Base-by-base conservation (phyloP, 805 yeast species). In the Yamadazyma insecticola region DNA sequence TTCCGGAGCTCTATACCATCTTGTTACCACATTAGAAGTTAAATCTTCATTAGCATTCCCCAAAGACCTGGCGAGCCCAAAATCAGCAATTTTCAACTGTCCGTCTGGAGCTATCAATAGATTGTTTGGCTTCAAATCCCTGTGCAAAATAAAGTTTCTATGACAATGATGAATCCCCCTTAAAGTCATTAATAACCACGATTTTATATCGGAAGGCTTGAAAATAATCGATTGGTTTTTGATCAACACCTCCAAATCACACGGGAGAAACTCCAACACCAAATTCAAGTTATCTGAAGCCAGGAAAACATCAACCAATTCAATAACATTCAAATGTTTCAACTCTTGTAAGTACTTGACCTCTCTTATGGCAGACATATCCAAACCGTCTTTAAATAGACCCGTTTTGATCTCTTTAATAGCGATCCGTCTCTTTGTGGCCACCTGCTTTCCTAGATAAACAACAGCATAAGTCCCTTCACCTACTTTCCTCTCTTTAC, bases 401-500 rank as follows among this genome's bases (percentile, higher is more conserved):
- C 95, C 94, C 0, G 95, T 82, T 50, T 92, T 92, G 68, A 92
- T 92, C 64, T 88, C 96, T 52, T 92, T 92, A 38, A 94, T 81
- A 43, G 99, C 99, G 20, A 92, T 81, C 30, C 70, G 67, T 32
- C 89, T 58, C 5, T 55, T 60, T 29, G 58, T 55, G 17, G 76
- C 70, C 9, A 65, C 44, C 50, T 82, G 82, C 24, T 70, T 76
- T 2, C 97, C 97, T 11, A 89, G 67, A 48, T 80, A 87, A 5
- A 92, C 99, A 34, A 89, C 95, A 28, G 99, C 99, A 63, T 90
- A 92, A 0, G 99, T 92, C 59, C 99, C 99, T 61, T 92, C 99
- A 51, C 99, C 99, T 17, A 92, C 97, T 52, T 88, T 89, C 43
- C 74, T 78, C 35, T 88, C 96, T 35, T 66, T 66, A 18, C 70